phyloP scores from a whole-genome alignment of 2,329 filamentous ascomycete genomes.

The Penicillium hesseltinei region DNA sequence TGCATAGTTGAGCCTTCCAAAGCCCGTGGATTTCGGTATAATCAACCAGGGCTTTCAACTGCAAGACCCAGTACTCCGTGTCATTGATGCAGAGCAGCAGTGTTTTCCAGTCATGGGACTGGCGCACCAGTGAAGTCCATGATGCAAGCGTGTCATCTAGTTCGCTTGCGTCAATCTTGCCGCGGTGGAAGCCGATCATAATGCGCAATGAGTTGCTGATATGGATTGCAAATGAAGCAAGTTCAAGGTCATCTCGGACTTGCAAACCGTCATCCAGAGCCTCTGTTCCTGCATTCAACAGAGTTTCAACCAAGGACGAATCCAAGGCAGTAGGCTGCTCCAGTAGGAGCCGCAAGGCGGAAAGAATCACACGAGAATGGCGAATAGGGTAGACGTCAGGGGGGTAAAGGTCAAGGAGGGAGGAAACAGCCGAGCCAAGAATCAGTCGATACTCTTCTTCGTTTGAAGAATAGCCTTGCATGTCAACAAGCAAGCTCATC shows the following conservation, averaged over 20 bases:
- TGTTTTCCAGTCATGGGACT: conserved; percentile 44
- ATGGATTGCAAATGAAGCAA: conserved; percentile 29
- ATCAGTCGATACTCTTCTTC: conserved; percentile 30
- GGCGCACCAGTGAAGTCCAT: conserved; percentile 43
- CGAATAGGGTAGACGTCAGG: conserved; percentile 35
- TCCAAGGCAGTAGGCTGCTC: conserved; percentile 33
- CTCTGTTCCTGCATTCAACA: conserved; percentile 28
- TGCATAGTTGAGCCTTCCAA: conserved; percentile 49
- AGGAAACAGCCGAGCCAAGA: conserved; percentile 29
- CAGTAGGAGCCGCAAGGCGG: conserved; percentile 35
- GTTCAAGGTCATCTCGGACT: conserved; percentile 26
- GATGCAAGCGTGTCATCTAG: conserved; percentile 34
- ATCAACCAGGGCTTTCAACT: conserved; percentile 55
- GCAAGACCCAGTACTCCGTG: conserved; percentile 47
- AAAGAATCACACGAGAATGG: conserved; percentile 37
- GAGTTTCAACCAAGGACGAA: conserved; percentile 22
- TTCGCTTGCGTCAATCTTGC: conserved; percentile 27
- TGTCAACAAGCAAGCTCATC: conserved; percentile 35
- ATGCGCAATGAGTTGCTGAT: conserved; percentile 37
- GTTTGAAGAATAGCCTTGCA: conserved; percentile 25
- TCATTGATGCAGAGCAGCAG: conserved; percentile 52
- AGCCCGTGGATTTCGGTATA: conserved; percentile 59
- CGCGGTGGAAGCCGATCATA: conserved; percentile 35
- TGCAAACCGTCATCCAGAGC: conserved; percentile 18
- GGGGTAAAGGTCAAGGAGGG: conserved; percentile 37